Evolutionary conservation across 2,329 filamentous ascomycete genomes (phyloP), one percentile per base, ranked within the genome.

Genomic region (Fusarium newnesense): DNA sequence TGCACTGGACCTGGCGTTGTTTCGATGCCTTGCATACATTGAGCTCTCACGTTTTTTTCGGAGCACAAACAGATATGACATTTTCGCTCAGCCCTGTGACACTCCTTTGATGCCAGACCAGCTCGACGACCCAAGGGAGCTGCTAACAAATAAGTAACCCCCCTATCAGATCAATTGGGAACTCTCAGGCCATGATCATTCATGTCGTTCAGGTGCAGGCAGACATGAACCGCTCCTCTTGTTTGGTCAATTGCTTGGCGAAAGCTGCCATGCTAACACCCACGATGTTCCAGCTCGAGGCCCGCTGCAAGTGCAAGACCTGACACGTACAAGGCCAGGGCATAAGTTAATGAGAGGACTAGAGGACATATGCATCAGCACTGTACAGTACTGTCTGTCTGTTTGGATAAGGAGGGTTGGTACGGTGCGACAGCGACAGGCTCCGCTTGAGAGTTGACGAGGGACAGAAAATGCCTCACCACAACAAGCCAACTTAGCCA

Each of bases 391-490:
- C 32, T 32, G 32, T 32, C 24, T 64, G 57, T 19, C 26, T 46
- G 42, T 47, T 21, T 57, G 52, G 56, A 56, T 47, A 16, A 44
- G 36, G 52, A 40, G 39, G 52, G 69, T 73, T 59, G 70, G 73
- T 63, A 62, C 66, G 61, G 70, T 63, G 69, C 69, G 53, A 54
- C 50, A 37, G 53, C 68, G 58, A 54, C 50, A 37, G 63, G 49
- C 62, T 69, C 66, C 67, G 66, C 67, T 65, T 60, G 28, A 40
- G 42, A 65, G 36, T 72, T 57, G 64, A 61, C 59, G 63, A 68
- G 57, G 52, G 71, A 69, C 71, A 74, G 64, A 74, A 74, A 74
- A 74, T 74, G 71, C 71, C 71, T 74, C 71, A 74, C 63, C 64
- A 74, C 54, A 47, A 74, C 47, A 67, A 56, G 34, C 39, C 30